Base-by-base conservation (phyloP, 257 asterid genomes). In the Buddleja alternifolia region DNA sequence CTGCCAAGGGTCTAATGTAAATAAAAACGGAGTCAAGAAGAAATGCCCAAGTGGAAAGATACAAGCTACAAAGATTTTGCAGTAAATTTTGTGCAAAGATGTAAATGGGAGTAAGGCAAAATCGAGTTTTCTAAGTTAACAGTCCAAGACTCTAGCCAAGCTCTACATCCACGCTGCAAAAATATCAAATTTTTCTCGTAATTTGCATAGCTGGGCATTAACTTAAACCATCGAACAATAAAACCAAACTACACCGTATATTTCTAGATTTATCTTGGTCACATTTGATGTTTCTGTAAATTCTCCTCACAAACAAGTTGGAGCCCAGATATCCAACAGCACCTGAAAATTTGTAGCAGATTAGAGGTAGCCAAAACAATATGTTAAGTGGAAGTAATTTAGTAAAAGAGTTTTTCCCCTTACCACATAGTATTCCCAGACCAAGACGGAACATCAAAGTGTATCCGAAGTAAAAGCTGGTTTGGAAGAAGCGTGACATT, bases 261-360 rank as follows among this genome's bases (percentile, higher is more conserved):
- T 37, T 25, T 56, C 63, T 40, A 70, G 67, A 70, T n/a, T 72
- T 67, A n/a, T n/a, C n/a, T 80, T n/a, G 90, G 80, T 93, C 97
- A 52, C 95, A 85, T 81, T 93, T 93, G 85, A 93, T 93, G 87
- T 93, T 93, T 74, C 88, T 77, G 88, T 93, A 93, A 70, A 93
- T n/a, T n/a, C n/a, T n/a, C n/a, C n/a, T n/a, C n/a, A n/a, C n/a
- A n/a, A n/a, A n/a, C n/a, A n/a, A n/a, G n/a, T n/a, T n/a, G n/a
- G n/a, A n/a, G n/a, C n/a, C n/a, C n/a, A n/a, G n/a, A n/a, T n/a
- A n/a, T n/a, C 98, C 98, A 76, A 93, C 93, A 40, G 98, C 98
- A 67, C 98, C 98, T 93, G 90, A 71, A 75, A 76, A 55, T 68
- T n/a, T n/a, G 14, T 17, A 10, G 10, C 47, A 48, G n/a, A 57